phyloP scores from a whole-genome alignment of 805 yeast genomes.

The Hanseniaspora vineae region DNA sequence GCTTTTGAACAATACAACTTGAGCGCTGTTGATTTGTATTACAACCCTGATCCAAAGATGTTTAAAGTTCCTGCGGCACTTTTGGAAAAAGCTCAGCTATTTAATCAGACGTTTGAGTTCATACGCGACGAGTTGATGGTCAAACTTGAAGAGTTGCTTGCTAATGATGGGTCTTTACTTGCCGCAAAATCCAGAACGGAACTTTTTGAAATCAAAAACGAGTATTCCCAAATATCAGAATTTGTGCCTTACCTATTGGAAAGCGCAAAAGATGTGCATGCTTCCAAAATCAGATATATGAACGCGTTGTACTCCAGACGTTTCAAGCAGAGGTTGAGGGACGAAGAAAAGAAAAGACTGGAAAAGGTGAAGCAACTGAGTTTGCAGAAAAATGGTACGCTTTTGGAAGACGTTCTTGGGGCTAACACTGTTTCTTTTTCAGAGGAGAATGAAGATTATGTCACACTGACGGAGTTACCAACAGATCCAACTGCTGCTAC shows the following conservation, averaged over 20 bases:
- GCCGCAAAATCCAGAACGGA: neutral
- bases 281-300: neutral
- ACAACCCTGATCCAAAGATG: conserved; percentile 25
- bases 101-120: neutral
- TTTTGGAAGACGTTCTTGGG: neutral
- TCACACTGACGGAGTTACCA: neutral
- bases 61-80: neutral
- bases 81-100: neutral
- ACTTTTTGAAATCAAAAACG: neutral
- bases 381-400: neutral
- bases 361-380: neutral
- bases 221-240: neutral
- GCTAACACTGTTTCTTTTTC: neutral
- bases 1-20: conserved; percentile 33
- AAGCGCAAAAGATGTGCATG: neutral
- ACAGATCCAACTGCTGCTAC: neutral
- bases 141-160: neutral
- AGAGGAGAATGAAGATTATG: neutral
- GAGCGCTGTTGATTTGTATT: conserved; percentile 40
- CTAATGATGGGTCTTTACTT: neutral
- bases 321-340: neutral
- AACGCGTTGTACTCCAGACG: neutral
- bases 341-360: neutral
- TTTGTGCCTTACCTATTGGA: neutral
- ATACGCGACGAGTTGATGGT: neutral